Evolutionary conservation across 148 eudicot genomes (phyloP), one percentile per base, ranked within the genome.

Genomic region (Arctostaphylos glauca): DNA sequence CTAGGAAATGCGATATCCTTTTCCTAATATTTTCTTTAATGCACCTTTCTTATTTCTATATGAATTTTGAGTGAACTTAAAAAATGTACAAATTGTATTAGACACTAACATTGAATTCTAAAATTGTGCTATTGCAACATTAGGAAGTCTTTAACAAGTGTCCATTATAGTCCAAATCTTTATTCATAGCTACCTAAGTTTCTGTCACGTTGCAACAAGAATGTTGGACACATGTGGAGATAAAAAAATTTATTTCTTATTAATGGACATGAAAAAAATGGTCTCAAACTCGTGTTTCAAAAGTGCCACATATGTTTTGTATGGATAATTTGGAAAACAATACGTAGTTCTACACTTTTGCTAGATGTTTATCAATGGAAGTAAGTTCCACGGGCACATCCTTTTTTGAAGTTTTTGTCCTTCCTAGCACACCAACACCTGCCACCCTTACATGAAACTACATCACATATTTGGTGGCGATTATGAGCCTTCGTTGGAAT

Each of bases 1-100:
- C 43, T 66, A 66, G 71, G 71, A 66, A 66, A 66, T 66, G 71
- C 44, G 23, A 66, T 23, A 66, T 64, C 71, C 43, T 25, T 66
- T 25, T 25, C 43, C 16, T 25, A 3, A 62, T 62, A 64, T 64
- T 64, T n/a, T 64, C 15, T 64, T 64, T 23, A 21, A 64, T 64
- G 70, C 9, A 64, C 23, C 13, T 64, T 9, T 64, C 3, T 12
- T 64, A 0, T 66, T 10, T 25, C 43, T 12, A 14, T 66, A 66
- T 16, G 25, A 5, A 23, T 66, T 66, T 66, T 66, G 44, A 66
- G 71, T 66, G 43, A 25, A 66, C 71, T 66, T 66, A 23, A 25
- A 66, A 25, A 10, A 25, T 66, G 71, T 25, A 41, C 16, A 25
- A 66, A 41, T 66, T 66, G 16, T 66, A 3, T 66, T 2, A 66